A percentile compares a stretch with the other conserved stretches of the same genome.
Conservation (phyloP, 148 eudicot genomes). For the Cornus florida region DNA sequence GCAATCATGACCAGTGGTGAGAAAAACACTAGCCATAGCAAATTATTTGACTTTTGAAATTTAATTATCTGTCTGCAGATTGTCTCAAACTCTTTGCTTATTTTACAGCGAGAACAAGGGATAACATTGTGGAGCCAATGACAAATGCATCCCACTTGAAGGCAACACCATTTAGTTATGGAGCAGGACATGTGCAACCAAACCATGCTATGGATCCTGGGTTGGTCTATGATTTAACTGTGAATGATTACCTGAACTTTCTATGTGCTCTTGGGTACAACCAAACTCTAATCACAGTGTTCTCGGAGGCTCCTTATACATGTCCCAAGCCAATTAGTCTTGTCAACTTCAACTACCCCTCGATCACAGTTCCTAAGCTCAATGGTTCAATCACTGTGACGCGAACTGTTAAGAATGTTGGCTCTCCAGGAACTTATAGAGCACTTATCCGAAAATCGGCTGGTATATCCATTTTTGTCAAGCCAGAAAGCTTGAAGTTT, state of each 20-base stretch:
- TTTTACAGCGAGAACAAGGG: slow-evolving; percentile 54
- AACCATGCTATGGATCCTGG: slow-evolving; percentile 89
- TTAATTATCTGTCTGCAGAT: too few species aligned
- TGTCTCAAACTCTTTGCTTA: background rate
- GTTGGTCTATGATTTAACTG: slow-evolving; percentile 61
- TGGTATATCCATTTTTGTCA: slow-evolving; percentile 41
- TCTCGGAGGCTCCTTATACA: slow-evolving; percentile 33
- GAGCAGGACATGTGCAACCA: slow-evolving; percentile 85
- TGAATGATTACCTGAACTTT: slow-evolving; percentile 61
- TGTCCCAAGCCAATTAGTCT: slow-evolving; percentile 48
- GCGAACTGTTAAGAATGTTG: slow-evolving; percentile 73
- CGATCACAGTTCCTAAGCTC: slow-evolving; percentile 73
- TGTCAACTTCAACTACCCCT: slow-evolving; percentile 71
- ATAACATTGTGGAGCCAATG: slow-evolving; percentile 55
- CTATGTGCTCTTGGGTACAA: slow-evolving; percentile 67
- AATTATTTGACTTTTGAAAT: background rate
- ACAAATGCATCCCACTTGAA: slow-evolving; percentile 50
- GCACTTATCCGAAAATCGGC: slow-evolving; percentile 37
- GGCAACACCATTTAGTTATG: slow-evolving; percentile 74
- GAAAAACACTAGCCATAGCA: background rate
- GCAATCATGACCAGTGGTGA: slow-evolving; percentile 93
- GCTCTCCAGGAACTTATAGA: slow-evolving; percentile 52
- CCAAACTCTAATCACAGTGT: slow-evolving; percentile 40
- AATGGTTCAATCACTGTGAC: slow-evolving; percentile 47
- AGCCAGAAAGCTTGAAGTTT: slow-evolving; percentile 51